Conservation (phyloP, 805 yeast species). For the Saccharomycopsis oosterbeekiorum region DNA sequence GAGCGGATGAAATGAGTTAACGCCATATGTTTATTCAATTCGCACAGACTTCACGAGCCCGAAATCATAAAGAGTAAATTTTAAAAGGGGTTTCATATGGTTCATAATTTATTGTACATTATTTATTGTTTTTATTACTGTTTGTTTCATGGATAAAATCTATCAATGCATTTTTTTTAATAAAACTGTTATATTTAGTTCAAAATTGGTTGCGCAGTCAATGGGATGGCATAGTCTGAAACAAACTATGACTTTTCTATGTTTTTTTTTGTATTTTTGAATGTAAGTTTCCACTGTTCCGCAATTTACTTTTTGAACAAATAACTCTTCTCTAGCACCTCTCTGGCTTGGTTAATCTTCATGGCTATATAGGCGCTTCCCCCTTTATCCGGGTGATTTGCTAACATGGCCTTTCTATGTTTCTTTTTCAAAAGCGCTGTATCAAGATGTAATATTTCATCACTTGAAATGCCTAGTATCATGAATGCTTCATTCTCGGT, state of each 20-base stretch:
- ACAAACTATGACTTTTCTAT: background rate
- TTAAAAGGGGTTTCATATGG: slow-evolving; percentile 26
- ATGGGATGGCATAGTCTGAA: too few species aligned
- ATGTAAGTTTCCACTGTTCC: background rate
- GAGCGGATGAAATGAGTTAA: too few species aligned
- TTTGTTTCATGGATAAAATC: too few species aligned
- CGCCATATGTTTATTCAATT: too few species aligned
- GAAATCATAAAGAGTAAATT: slow-evolving; percentile 76
- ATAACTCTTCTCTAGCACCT: slow-evolving; percentile 57
- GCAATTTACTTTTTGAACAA: slow-evolving; percentile 24
- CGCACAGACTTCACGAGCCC: too few species aligned
- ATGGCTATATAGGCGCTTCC: slow-evolving; percentile 76
- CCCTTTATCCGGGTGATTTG: slow-evolving; percentile 84
- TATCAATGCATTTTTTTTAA: too few species aligned
- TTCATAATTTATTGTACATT: background rate
- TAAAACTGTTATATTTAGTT: too few species aligned
- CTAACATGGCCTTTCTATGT: slow-evolving; percentile 68
- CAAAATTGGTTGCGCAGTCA: too few species aligned
- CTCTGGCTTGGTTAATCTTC: slow-evolving; percentile 82
- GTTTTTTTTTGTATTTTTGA: background rate
- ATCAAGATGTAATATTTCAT: slow-evolving; percentile 42
- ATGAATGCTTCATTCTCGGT: slow-evolving; percentile 61
- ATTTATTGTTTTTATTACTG: background rate
- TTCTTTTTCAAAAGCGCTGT: slow-evolving; percentile 49
- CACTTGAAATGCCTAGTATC: slow-evolving; percentile 48